Base-by-base conservation (phyloP, 140 eudicot genomes). In the Ambrosia hybrid region DNA sequence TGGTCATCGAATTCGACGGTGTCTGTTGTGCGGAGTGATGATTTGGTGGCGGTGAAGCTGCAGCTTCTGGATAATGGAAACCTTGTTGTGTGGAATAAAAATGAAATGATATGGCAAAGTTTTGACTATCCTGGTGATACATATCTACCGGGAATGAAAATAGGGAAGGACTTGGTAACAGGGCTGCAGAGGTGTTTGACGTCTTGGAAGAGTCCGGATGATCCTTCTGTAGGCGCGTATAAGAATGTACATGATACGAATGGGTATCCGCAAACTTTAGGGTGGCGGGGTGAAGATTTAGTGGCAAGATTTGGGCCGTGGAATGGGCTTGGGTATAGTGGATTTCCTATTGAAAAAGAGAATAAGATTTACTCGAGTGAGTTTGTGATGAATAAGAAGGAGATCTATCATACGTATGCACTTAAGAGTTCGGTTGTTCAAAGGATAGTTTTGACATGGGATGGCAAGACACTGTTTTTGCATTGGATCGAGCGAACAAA, bases 1-100 rank as follows among this genome's bases (percentile, higher is more conserved):
- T 77, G 81, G 81, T 61, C 73, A 71, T 78, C 82, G 8, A 78
- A 39, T 78, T 71, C 67, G 0, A 61, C 16, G 10, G 11, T 30
- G 41, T 60, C 64, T 0, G 26, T 21, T 21, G 1, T 3, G 16
- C 38, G 13, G n/a, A 13, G 6, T n/a, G 1, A 9, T 51, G 9
- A 71, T 14, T 67, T 15, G 0, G 51, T 73, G 3, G 68, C 14
- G 45, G 36, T 37, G 4, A 59, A 2, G 34, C 34, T 4, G 3
- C 77, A 62, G 37, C 77, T 78, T 61, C 10, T 78, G 4, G 77
- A 78, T 39, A 71, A 16, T 3, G 82, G 77, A 64, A 78, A 78
- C 71, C 52, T 71, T 53, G 73, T 78, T 30, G 62, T 78, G 13
- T 26, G 59, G 73, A 58, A 71, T 34, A 14, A 45, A 0, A 1